A percentile compares a stretch with the other conserved stretches of the same genome.
Conservation (phyloP, 768 basidiomycete species). For the Suillus bovinus region DNA sequence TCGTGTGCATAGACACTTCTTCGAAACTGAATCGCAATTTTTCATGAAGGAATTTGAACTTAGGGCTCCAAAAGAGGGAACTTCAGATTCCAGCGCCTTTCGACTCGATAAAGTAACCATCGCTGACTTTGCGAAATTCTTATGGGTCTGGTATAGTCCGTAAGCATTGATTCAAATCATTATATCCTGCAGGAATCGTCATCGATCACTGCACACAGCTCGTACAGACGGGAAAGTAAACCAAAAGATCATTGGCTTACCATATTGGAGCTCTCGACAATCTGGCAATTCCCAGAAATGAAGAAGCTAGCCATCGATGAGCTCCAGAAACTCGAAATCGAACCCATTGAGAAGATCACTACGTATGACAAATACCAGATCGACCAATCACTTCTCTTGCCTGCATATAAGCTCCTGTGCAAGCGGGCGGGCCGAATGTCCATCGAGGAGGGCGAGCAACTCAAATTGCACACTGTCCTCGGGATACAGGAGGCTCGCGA, state of each 20-base stretch:
- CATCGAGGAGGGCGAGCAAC: slow-evolving; percentile 50
- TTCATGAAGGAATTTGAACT: slow-evolving; percentile 31
- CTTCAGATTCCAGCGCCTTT: not conserved
- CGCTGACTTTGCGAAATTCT: slow-evolving; percentile 43
- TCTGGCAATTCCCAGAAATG: slow-evolving; percentile 57
- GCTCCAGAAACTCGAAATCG: slow-evolving; percentile 47
- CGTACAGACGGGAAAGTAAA: slow-evolving; percentile 54
- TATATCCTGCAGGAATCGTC: not conserved
- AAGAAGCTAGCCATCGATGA: slow-evolving; percentile 53
- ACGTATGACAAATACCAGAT: slow-evolving; percentile 56
- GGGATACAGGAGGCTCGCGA: slow-evolving; percentile 58
- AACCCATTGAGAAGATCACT: slow-evolving; percentile 52
- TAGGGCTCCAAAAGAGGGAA: not conserved
- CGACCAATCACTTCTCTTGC: slow-evolving; percentile 48
- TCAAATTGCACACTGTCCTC: slow-evolving; percentile 58
- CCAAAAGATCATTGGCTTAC: slow-evolving; percentile 50
- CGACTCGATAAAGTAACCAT: slow-evolving; percentile 28
- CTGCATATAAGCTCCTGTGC: slow-evolving; percentile 54
- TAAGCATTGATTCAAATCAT: slow-evolving; percentile 23
- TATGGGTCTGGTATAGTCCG: slow-evolving; percentile 62
- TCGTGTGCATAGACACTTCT: slow-evolving; percentile 9
- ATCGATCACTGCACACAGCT: slow-evolving; percentile 32
- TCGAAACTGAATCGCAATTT: slow-evolving; percentile 35
- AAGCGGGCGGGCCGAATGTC: slow-evolving; percentile 52
- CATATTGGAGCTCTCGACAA: slow-evolving; percentile 52